Conservation (phyloP, 2,329 filamentous ascomycete species). For the Lachnellula suecica region DNA sequence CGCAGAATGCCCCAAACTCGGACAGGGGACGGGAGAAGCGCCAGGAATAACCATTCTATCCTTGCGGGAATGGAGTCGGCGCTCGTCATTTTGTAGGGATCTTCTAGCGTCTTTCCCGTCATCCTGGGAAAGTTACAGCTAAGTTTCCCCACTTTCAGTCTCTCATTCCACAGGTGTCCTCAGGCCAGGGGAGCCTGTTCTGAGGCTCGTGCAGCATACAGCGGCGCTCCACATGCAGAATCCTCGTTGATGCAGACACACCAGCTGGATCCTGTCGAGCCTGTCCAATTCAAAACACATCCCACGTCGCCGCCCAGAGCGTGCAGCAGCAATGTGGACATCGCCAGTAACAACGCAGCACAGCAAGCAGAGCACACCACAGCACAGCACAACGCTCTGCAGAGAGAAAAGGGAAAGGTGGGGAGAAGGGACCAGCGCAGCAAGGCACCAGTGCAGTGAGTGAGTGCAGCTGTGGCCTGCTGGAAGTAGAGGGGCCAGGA, state of each 20-base stretch:
- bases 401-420: too few species aligned
- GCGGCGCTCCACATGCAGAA: conserved; percentile 5
- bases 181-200: background rate
- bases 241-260: conserved; percentile 4
- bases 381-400: too few species aligned
- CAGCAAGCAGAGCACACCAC: background rate
- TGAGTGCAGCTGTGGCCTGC: background rate
- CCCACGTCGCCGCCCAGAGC: conserved; percentile 23
- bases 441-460: background rate
- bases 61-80: background rate
- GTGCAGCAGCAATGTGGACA: background rate
- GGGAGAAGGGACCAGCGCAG: too few species aligned
- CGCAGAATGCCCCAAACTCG: background rate
- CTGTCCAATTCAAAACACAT: conserved; percentile 18
- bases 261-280: conserved; percentile 6
- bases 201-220: background rate
- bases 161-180: background rate
- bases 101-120: background rate
- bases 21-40: background rate
- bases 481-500: background rate
- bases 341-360: background rate
- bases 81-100: conserved; percentile 1
- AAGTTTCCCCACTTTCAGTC: background rate
- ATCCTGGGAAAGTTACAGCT: background rate
- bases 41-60: background rate